Evolutionary conservation across 2,329 filamentous ascomycete species (phyloP).

Genomic region (Diaporthe sp.): DNA sequence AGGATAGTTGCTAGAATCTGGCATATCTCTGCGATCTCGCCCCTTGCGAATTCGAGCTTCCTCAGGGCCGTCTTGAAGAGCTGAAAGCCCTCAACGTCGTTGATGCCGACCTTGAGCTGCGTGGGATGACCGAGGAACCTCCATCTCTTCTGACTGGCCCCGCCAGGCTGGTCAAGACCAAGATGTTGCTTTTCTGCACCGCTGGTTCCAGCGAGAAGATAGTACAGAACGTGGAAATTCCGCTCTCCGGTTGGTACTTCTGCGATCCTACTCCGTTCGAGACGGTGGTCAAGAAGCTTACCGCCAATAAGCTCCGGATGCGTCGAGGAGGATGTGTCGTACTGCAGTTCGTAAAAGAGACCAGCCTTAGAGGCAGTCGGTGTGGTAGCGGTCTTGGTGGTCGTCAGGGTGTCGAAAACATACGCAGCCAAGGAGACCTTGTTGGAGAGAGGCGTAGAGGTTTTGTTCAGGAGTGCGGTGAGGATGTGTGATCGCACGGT

Average conservation of each 20-base stretch:
- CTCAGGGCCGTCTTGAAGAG: constrained; percentile 96
- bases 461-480: constrained; percentile 87
- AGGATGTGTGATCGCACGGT: constrained; percentile 92
- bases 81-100: constrained; percentile 95
- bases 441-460: constrained; percentile 90
- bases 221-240: constrained; percentile 97
- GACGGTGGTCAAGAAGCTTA: constrained; percentile 92
- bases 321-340: constrained; percentile 88
- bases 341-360: constrained; percentile 95
- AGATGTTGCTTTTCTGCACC: constrained; percentile 91
- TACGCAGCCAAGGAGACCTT: constrained; percentile 96
- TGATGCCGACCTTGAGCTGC: constrained; percentile 96
- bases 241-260: constrained; percentile 95
- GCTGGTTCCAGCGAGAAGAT: constrained; percentile 92
- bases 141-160: constrained; percentile 82
- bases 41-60: constrained; percentile 92
- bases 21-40: constrained; percentile 96
- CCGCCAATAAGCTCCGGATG: constrained; percentile 92
- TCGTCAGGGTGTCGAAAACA: constrained; percentile 95
- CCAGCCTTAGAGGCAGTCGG: constrained; percentile 96
- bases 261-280: constrained; percentile 92
- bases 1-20: constrained; percentile 93
- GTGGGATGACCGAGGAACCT: constrained; percentile 96
- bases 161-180: constrained; percentile 67
- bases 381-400: constrained; percentile 96